Evolutionary conservation across 1,284 basidiomycete genomes (phyloP).

Genomic region (Acaromyces ingoldii): DNA sequence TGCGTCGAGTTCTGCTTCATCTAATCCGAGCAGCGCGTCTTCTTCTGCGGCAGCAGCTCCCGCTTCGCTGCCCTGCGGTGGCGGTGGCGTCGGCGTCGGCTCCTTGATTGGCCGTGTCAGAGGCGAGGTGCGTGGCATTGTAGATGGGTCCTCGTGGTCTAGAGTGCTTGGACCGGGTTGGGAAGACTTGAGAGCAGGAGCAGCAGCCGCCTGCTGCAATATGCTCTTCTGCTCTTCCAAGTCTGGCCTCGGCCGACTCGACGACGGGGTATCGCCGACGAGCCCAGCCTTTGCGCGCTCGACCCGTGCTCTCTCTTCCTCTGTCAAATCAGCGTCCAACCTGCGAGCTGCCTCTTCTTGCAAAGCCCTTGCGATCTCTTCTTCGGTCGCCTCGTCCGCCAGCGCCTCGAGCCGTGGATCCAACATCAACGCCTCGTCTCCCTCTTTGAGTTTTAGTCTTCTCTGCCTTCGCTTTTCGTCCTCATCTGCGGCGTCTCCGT

Average conservation of each 20-base stretch:
- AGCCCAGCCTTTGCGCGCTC: slow-evolving; percentile 29
- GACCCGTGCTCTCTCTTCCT: slow-evolving; percentile 28
- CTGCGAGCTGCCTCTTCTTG: slow-evolving; percentile 31
- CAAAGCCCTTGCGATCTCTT: slow-evolving; percentile 37
- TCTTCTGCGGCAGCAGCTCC: background rate
- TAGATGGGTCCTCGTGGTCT: no score
- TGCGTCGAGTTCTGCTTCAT: slow-evolving; percentile 86
- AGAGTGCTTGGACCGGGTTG: no score
- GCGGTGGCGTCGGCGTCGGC: no score
- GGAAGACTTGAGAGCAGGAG: background rate
- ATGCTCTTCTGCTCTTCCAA: background rate
- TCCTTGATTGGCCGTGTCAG: no score
- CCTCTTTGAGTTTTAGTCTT: background rate
- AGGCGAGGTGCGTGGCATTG: no score
- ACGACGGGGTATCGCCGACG: no score
- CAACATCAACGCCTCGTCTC: slow-evolving; percentile 3
- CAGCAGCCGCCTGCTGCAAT: no score
- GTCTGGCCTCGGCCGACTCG: no score
- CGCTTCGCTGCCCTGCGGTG: no score
- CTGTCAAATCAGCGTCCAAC: slow-evolving; percentile 32
- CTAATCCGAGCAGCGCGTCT: slow-evolving; percentile 55
- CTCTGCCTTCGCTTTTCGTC: slow-evolving; percentile 14
- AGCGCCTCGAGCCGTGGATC: slow-evolving; percentile 35
- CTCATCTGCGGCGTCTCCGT: slow-evolving; percentile 58
- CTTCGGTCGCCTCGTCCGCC: slow-evolving; percentile 38